Evolutionary conservation across 225 moss, liverwort and hornwort species (phyloP).

Genomic region (Polytrichum commune): DNA sequence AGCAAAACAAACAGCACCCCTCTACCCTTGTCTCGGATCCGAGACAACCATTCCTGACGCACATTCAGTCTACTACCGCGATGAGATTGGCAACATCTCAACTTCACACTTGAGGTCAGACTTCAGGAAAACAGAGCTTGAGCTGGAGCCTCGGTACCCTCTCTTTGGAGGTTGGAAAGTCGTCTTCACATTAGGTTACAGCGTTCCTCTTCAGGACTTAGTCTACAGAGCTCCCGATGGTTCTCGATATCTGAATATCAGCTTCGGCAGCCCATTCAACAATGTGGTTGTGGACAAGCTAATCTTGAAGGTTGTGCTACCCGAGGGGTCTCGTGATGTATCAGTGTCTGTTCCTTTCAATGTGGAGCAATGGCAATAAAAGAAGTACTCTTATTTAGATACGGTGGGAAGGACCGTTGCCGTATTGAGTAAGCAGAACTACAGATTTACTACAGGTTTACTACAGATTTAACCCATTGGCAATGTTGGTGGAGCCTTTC

Average conservation of each 20-base stretch:
- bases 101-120: conserved; percentile 84
- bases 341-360: conserved; percentile 52
- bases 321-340: conserved; percentile 66
- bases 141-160: conserved; percentile 86
- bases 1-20: too few relatives aligned
- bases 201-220: conserved; percentile 80
- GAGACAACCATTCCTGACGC: too few relatives aligned
- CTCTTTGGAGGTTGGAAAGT: conserved; percentile 96
- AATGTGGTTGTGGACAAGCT: conserved; percentile 76
- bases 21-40: too few relatives aligned
- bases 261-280: conserved; percentile 72
- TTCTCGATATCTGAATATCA: conserved; percentile 68
- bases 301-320: conserved; percentile 74
- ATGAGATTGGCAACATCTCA: conserved; percentile 96
- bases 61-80: conserved; percentile 92
- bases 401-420: conserved; percentile 79
- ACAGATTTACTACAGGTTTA: conserved; percentile 85
- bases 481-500: conserved; percentile 84
- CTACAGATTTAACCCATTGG: conserved; percentile 68
- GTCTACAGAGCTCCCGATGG: conserved; percentile 75
- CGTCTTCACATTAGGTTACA: conserved; percentile 80
- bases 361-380: conserved; percentile 59
- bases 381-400: conserved; percentile 87
- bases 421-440: conserved; percentile 64
- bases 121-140: conserved; percentile 67